A percentile compares a stretch with the other conserved stretches of the same genome.
These are phyloP conservation scores for Rutstroemia sp. DNA, from an alignment of 2,329 filamentous ascomycete species.

Conservation along the genomic window DNA sequence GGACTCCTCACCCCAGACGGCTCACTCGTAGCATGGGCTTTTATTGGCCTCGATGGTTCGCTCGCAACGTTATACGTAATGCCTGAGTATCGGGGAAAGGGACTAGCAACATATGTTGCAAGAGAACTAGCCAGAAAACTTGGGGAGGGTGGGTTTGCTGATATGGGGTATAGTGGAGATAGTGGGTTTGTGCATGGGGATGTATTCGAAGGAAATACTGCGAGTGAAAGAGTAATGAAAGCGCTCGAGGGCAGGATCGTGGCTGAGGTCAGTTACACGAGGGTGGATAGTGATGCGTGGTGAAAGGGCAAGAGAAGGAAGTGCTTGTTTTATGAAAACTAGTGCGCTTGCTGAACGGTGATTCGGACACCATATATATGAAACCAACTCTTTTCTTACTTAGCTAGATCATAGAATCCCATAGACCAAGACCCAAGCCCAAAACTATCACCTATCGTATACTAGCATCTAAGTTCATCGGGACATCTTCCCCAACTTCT, in stretches of 20 bases:
- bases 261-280: constrained; percentile 21
- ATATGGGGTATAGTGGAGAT: constrained; percentile 22
- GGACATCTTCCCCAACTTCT: background rate
- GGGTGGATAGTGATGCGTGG: constrained; percentile 21
- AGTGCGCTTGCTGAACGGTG: no score
- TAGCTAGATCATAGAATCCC: no score
- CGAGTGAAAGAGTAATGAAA: constrained; percentile 28
- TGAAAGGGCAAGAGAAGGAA: background rate
- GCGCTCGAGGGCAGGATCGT: constrained; percentile 14
- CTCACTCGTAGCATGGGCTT: constrained; percentile 25
- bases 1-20: constrained; percentile 15
- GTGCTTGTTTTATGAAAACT: background rate
- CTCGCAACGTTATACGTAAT: constrained; percentile 27
- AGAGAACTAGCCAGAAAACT: constrained; percentile 17
- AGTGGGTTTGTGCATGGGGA: constrained; percentile 27
- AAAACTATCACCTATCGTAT: no score
- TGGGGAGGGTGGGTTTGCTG: constrained; percentile 18
- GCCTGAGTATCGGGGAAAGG: constrained; percentile 21
- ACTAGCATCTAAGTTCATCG: no score
- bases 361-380: no score
- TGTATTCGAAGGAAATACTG: constrained; percentile 25
- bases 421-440: no score
- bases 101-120: constrained; percentile 23
- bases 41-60: constrained; percentile 23
- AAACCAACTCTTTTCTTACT: no score